These are phyloP conservation scores for Cladophialophora psammophila DNA, from an alignment of 2,329 filamentous ascomycete genomes.

Conservation along the genomic window DNA sequence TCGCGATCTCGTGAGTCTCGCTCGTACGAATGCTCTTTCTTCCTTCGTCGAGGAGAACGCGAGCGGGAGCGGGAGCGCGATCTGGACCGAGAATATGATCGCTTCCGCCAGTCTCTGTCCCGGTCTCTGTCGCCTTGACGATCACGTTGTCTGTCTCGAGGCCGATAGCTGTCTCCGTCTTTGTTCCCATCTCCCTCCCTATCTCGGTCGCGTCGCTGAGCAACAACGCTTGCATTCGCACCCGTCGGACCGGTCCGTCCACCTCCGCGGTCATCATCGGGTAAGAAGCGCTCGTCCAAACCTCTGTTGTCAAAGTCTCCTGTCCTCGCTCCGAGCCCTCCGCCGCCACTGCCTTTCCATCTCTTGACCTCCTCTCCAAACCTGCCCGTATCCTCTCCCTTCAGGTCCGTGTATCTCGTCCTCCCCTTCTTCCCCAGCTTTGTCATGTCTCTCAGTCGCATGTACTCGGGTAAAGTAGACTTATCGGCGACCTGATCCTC, in stretches of 20 bases:
- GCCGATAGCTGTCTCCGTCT: slow-evolving; percentile 39
- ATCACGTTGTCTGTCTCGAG: slow-evolving; percentile 36
- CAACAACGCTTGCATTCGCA: slow-evolving; percentile 55
- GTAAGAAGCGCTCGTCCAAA: slow-evolving; percentile 56
- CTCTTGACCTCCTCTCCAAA: slow-evolving; percentile 70
- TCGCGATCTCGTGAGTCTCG: slow-evolving; percentile 20
- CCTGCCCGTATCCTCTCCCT: slow-evolving; percentile 85
- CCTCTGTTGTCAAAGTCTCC: slow-evolving; percentile 46
- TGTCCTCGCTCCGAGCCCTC: slow-evolving; percentile 39
- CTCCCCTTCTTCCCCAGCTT: slow-evolving; percentile 91
- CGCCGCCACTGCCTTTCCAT: slow-evolving; percentile 39
- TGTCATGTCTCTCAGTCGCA: slow-evolving; percentile 93
- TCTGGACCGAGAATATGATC: slow-evolving; percentile 39
- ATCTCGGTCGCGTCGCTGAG: slow-evolving; percentile 42
- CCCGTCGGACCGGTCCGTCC: slow-evolving; percentile 48
- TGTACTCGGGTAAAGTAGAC: slow-evolving; percentile 83
- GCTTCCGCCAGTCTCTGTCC: slow-evolving; percentile 52
- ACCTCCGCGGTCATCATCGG: slow-evolving; percentile 50
- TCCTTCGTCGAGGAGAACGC: slow-evolving; percentile 27
- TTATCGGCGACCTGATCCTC: slow-evolving; percentile 83
- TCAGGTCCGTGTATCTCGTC: slow-evolving; percentile 87
- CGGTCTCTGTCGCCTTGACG: slow-evolving; percentile 32
- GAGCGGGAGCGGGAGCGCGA: slow-evolving; percentile 32
- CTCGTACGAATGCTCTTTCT: slow-evolving; percentile 20
- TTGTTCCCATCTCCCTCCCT: slow-evolving; percentile 36